Evolutionary conservation across 2,329 filamentous ascomycete species (phyloP), one percentile per base, ranked within the genome.

Genomic region (Fusarium graminum): DNA sequence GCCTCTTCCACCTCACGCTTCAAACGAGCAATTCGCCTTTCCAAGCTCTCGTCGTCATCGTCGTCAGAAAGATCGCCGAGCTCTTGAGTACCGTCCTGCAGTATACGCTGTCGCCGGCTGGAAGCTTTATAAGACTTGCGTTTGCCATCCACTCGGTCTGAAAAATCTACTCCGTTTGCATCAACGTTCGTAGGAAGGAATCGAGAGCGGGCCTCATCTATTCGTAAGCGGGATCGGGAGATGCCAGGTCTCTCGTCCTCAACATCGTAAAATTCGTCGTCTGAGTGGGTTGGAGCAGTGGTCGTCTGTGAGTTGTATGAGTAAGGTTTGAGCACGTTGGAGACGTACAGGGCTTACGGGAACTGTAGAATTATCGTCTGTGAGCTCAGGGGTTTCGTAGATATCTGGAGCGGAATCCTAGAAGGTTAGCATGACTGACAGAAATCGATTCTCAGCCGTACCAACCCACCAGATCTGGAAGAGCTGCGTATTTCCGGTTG

Each of bases 341-440:
- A n/a, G n/a, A n/a, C 25, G 26, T 39, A 12, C 22, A 10, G 39
- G 43, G 42, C 86, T 78, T 81, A 94, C 92, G 55, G 90, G 92
- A 57, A 93, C 82, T 45, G 93, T 97, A 22, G 93, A 97, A 66
- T 88, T 91, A 78, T 97, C 94, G 75, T 97, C 93, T 56, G 91
- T 94, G 69, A 97, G 83, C 55, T 97, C 94, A 68, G 94, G 94
- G 16, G 95, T 98, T 80, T 98, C 94, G 83, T 97, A 98, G 73
- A 97, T 92, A 75, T 98, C 95, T 69, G 94, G 94, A 28, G 94
- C 93, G 53, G 90, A 91, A 80, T 97, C 94, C 92, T 96, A 69
- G 29, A 43, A 30, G 45, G 44, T 72, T 57, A 73, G 68, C 44
- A 64, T 22, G 32, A 28, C 36, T 39, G 51, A n/a, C 26, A 11